Base-by-base conservation (phyloP, 2,329 filamentous ascomycete species). In the Epichloe aotearoae region DNA sequence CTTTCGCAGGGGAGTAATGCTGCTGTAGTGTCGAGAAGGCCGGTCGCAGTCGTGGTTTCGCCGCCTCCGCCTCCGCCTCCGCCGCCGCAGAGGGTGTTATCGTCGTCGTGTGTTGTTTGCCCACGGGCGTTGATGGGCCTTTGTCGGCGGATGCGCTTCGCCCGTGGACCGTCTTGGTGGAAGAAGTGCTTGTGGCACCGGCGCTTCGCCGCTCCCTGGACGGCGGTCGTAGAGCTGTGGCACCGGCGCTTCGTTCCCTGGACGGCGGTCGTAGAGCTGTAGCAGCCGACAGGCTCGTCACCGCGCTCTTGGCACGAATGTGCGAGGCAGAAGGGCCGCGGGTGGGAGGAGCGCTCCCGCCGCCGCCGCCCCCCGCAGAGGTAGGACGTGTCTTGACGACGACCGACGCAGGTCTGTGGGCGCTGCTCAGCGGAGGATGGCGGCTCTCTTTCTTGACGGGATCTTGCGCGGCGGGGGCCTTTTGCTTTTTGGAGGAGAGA, bases 1-100 rank as follows among this genome's bases (percentile, higher is more conserved):
- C 71, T 59, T 84, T 84, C 43, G 77, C 76, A 0, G 83, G 82
- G 30, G 79, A 82, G 66, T 78, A 84, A 65, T 84, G 80, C 57
- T 85, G 81, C 57, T 85, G 81, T 39, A 79, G 73, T 1, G 76
- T 83, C 46, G 72, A 77, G 64, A 84, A 84, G 45, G 73, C 68
- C 0, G 80, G 78, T 8, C 74, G 73, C 26, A 68, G 65, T n/a
- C 66, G 63, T 40, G 62, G 62, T 17, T 48, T 48, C 2, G 46
- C 33, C 38, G 45, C 38, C 33, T 49, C 39, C 59, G 62, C 38
- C 33, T 49, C 39, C 59, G 62, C 15, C 57, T 55, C 50, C 39
- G 38, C 53, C n/a, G 38, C 51, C 45, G 41, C 19, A 33, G 42
- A 40, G 30, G 48, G 15, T 20, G 39, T 20, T 41, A 20, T 15